Conservation (phyloP, 1,284 basidiomycete species). For the Marasmius oreades region DNA sequence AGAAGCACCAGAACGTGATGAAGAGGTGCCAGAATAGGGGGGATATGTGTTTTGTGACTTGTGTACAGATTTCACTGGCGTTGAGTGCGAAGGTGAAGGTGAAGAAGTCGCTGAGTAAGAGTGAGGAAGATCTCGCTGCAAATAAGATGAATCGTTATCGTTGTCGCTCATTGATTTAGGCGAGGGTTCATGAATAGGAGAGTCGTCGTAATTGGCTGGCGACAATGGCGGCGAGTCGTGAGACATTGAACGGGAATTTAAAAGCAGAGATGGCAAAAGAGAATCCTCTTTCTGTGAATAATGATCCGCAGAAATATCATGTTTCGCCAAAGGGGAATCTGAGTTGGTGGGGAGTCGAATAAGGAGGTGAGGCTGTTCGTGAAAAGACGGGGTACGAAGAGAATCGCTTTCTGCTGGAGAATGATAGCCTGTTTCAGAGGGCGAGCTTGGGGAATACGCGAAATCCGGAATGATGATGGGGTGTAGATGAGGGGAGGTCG, state of each 20-base stretch:
- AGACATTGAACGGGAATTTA: neutral
- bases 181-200: slow-evolving; percentile 4
- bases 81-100: neutral
- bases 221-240: neutral
- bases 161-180: neutral
- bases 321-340: slow-evolving; percentile 9
- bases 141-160: neutral
- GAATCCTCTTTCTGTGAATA: neutral
- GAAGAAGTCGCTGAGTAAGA: neutral
- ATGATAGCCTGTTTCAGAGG: slow-evolving; percentile 32
- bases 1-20: slow-evolving; percentile 11
- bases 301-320: neutral
- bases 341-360: slow-evolving; percentile 9
- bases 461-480: slow-evolving; percentile 23
- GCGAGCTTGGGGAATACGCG: slow-evolving; percentile 30
- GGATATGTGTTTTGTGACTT: slow-evolving; percentile 13
- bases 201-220: slow-evolving; percentile 1
- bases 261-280: neutral
- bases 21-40: slow-evolving; percentile 2
- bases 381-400: slow-evolving; percentile 24
- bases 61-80: slow-evolving; percentile 4
- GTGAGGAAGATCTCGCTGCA: neutral
- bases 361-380: slow-evolving; percentile 13
- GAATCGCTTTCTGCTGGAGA: slow-evolving; percentile 38
- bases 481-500: slow-evolving; percentile 12